Evolutionary conservation across 148 eudicot species (phyloP), one percentile per base, ranked within the genome.

Genomic region (Diospyros lotus): DNA sequence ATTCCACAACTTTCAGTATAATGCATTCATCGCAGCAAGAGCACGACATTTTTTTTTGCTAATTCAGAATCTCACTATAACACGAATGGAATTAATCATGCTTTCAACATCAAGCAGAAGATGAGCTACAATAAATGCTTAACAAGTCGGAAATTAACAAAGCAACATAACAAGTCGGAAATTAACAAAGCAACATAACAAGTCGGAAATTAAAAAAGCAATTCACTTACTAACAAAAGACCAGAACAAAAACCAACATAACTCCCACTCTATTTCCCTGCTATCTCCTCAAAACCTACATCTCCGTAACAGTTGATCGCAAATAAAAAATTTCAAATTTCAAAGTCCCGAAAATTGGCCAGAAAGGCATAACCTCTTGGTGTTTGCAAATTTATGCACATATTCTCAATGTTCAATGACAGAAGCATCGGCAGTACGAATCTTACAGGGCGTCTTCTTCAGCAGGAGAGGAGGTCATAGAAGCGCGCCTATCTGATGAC

Each of bases 401-500:
- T 9, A 64, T 40, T 3, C 1, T 14, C 14, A 9, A 4, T 7
- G 41, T 41, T 6, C 14, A 54, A 3, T 10, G n/a, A 58, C 40
- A 8, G 50, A 15, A 56, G 4, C 62, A 58, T 73, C 8, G n/a
- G 50, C 6, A 12, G 50, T 61, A 48, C 74, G 68, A 42, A 46
- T 53, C 68, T 55, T 84, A 92, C 97, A 88, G 80, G 80, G 74
- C 69, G 71, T 86, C 86, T 68, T 92, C 92, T 64, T 89, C 97
- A 42, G 82, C 79, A 81, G 92, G 68, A 77, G 84, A 66, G 63
- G 80, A 69, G 62, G 75, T 67, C 40, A 84, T 73, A 28, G 97
- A 80, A 13, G 81, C 74, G 81, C 79, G 84, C 13, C 88, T 80
- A 76, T 82, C 74, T 7, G 78, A 63, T 1, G 91, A 71, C 90